Evolutionary conservation across 768 basidiomycete species (phyloP).

Genomic region (Termitomyces sp.): DNA sequence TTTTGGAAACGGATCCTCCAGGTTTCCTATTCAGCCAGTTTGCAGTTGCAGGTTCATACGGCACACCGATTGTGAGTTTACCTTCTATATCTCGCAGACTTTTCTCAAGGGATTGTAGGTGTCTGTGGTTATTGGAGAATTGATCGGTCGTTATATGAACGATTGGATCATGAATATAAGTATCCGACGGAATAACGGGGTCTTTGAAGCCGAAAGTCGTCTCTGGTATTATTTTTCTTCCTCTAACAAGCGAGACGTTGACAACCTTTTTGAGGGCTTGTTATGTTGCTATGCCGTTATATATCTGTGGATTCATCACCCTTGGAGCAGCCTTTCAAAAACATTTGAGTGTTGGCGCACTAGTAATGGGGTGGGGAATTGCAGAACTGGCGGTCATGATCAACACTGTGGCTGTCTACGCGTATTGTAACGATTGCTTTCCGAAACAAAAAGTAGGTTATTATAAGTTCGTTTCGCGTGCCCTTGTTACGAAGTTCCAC

Average conservation of each 20-base stretch:
- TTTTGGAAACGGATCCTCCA: slow-evolving; percentile 18
- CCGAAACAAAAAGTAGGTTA: slow-evolving; percentile 32
- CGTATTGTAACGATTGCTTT: slow-evolving; percentile 47
- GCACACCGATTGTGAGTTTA: slow-evolving; percentile 30
- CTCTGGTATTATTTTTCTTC: slow-evolving; percentile 32
- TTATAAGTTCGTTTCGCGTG: background rate
- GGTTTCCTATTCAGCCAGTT: slow-evolving; percentile 34
- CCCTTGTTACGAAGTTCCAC: background rate
- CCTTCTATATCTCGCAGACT: background rate
- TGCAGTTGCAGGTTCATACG: slow-evolving; percentile 34
- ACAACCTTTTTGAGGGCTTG: slow-evolving; percentile 28
- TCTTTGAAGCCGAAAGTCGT: slow-evolving; percentile 40
- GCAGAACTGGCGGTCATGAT: slow-evolving; percentile 45
- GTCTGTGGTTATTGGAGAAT: slow-evolving; percentile 32
- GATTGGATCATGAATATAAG: slow-evolving; percentile 29
- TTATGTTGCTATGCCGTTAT: slow-evolving; percentile 48
- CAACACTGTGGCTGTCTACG: slow-evolving; percentile 50
- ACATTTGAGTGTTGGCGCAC: slow-evolving; percentile 37
- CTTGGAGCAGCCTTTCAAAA: slow-evolving; percentile 48
- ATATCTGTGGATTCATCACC: slow-evolving; percentile 47
- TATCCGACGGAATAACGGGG: slow-evolving; percentile 31
- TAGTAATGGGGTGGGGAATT: slow-evolving; percentile 60
- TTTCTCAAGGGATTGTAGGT: slow-evolving; percentile 16
- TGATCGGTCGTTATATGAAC: slow-evolving; percentile 32
- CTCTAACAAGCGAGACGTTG: background rate